Conservation (phyloP, 1,284 basidiomycete species). For the Pterulicium gracile region DNA sequence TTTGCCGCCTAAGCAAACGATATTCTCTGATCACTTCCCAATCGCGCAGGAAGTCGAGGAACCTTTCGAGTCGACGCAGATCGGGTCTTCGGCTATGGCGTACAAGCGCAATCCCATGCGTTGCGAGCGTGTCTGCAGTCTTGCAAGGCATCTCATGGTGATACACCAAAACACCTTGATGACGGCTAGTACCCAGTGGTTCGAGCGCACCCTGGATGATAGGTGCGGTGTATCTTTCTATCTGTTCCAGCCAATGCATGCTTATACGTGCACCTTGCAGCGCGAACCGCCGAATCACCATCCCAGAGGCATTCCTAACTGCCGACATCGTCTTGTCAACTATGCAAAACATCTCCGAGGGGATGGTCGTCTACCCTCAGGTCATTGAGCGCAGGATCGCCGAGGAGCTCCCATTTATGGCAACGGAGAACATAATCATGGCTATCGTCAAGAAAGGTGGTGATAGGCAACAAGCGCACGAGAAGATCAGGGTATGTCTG, state of each 20-base stretch:
- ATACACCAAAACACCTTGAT: constrained; percentile 90
- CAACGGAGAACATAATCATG: constrained; percentile 99
- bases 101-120: constrained; percentile 99
- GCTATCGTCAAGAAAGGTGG: constrained; percentile 93
- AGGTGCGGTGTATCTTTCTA: constrained; percentile 34
- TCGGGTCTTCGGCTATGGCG: constrained; percentile 98
- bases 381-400: constrained; percentile 89
- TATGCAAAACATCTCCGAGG: constrained; percentile 94
- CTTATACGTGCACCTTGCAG: constrained; percentile 25
- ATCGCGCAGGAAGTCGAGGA: constrained; percentile 83
- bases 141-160: constrained; percentile 88
- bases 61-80: constrained; percentile 98
- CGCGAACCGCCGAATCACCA: constrained; percentile 91
- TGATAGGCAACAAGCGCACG: constrained; percentile 94
- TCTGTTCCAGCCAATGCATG: constrained; percentile 2
- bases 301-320: constrained; percentile 96
- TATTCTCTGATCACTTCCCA: background rate
- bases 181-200: constrained; percentile 92
- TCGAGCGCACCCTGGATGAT: constrained; percentile 93
- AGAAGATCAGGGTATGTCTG: constrained; percentile 76
- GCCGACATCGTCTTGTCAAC: constrained; percentile 95
- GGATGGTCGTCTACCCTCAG: constrained; percentile 93
- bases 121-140: constrained; percentile 92
- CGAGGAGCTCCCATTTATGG: constrained; percentile 99
- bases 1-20: background rate